Evolutionary conservation across 2,329 filamentous ascomycete species (phyloP).

Genomic region (Sarocladiaceae sp.): DNA sequence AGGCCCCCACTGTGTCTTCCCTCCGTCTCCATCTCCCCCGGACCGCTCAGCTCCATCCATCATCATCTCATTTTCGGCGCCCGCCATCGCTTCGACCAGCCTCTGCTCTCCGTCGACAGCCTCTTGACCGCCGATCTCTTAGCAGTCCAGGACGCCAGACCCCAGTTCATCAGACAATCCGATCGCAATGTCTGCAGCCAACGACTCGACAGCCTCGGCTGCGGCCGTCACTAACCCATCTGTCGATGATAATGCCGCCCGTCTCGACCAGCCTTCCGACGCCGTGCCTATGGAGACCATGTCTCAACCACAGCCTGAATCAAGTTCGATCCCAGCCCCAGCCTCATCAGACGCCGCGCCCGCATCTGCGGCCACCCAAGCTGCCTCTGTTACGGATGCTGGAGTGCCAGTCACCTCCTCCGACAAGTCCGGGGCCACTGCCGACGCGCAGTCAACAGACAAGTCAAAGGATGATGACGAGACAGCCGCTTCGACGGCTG

Average conservation of each 20-base stretch:
- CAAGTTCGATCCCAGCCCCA: constrained; percentile 5
- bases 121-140: no score
- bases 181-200: constrained; percentile 23
- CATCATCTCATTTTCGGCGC: constrained; percentile 12
- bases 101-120: constrained; percentile 11
- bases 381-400: background rate
- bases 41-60: constrained; percentile 15
- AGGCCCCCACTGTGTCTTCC: constrained; percentile 1
- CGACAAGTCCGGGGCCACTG: constrained; percentile 13
- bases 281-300: constrained; percentile 32
- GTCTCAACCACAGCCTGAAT: constrained; percentile 15
- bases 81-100: constrained; percentile 14
- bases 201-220: constrained; percentile 12
- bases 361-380: constrained; percentile 15
- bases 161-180: no score
- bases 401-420: constrained; percentile 7
- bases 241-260: constrained; percentile 20
- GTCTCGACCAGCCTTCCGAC: constrained; percentile 28
- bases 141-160: no score
- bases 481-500: constrained; percentile 11
- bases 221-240: constrained; percentile 3
- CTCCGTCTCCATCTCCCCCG: background rate
- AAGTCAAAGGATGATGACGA: constrained; percentile 22
- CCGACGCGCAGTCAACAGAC: constrained; percentile 14
- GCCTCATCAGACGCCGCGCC: constrained; percentile 15